Evolutionary conservation across 1,284 basidiomycete species (phyloP), one percentile per base, ranked within the genome.

Genomic region (Dichomitus squalens): DNA sequence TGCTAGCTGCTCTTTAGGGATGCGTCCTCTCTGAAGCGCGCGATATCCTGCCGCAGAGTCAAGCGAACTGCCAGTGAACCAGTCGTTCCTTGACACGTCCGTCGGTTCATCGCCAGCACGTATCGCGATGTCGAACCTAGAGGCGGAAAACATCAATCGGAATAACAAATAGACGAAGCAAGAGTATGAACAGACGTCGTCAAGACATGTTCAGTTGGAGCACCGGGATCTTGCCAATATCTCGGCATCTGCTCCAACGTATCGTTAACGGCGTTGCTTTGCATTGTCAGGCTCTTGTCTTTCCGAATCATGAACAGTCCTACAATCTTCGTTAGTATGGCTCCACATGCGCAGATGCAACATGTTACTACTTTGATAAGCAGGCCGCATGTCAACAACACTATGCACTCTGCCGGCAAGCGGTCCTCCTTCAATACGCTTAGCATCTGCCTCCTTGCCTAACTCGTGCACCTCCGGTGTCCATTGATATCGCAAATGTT

Each of bases 71-170:
- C 78, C 77, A 0, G 83, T 76, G 23, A 89, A 70, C 64, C 89
- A 87, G 64, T 85, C 82, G 1, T 84, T 75, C 52, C 82, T 75
- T 1, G 78, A 76, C 1, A 70, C 56, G 16, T 75, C 61, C 6
- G 55, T 43, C 0, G 81, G 80, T 59, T 82, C 81, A 16, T 78
- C 73, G 7, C 80, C 81, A 25, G 81, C 74, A 35, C 79, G 76
- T 60, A 85, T 81, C 2, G 81, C 74, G 31, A 88, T 70, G 65
- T 92, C 90, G 61, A 79, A 83, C 16, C 90, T 92, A 60, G 54
- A 39, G 18, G 7, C 3, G 27, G n/a, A 18, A 18, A 21, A 14
- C 1, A 20, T 47, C 7, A 47, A 20, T 47, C 27, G 2, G 9
- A 9, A 18, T 12, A 14, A 3, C 4, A 9, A 12, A 29, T 7